Evolutionary conservation across 345 rosid species (phyloP), one percentile per base, ranked within the genome.

Genomic region (Capsella bursapastoris): DNA sequence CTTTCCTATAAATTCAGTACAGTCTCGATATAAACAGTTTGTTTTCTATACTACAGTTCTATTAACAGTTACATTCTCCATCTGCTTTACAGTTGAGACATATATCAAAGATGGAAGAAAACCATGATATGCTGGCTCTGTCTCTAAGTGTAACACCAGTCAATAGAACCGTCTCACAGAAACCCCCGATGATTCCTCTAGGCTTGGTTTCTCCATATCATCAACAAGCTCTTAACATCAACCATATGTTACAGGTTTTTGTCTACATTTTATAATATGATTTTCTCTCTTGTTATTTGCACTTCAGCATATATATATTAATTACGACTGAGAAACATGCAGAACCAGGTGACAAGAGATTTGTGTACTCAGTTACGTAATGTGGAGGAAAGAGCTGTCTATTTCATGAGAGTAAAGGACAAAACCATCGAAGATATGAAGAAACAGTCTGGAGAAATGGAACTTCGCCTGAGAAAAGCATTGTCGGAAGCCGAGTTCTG

Each of bases 1-100:
- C 18, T 29, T 41, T 31, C 64, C 74, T 61, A 32, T 62, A 69
- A 25, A 62, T 62, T 12, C 59, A 76, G 25, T 22, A 22, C 25
- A 2, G 25, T 22, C 25, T 22, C 25, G 2, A 22, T 22, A 0
- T 1, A 22, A 22, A 22, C 25, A 22, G 0, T 22, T 2, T 22
- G 25, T 22, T 22, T 22, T 22, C 25, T 22, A 22, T 22, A 22
- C 25, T 22, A 22, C 2, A 1, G 25, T 22, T 22, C 25, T 22
- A 0, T 0, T 22, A 22, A 22, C 25, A 22, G 0, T 2, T 22
- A 22, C 25, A 22, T 22, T 22, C 1, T 22, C 22, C 22, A 22
- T 22, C 22, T 1, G 22, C 22, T 22, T 22, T 1, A 22, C 22
- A 22, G 22, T 22, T 22, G 22, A 22, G 22, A 22, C 34, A 14